Conservation (phyloP, 306 rosid species). For the Clitoria ternatea region DNA sequence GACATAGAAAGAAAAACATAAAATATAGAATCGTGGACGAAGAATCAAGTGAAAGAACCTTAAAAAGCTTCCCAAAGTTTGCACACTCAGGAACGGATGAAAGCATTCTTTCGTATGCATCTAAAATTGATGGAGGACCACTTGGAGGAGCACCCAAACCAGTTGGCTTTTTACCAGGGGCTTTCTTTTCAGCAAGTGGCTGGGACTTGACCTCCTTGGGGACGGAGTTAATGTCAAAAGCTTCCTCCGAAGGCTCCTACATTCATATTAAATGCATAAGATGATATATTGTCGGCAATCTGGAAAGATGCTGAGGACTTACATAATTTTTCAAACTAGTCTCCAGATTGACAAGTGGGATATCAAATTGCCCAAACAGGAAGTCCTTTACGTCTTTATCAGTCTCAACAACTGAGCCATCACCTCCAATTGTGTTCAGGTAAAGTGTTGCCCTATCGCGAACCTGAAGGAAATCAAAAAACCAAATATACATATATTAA, state of each 20-base stretch:
- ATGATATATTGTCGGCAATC: constrained; percentile 3
- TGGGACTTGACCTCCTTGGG: constrained; percentile 83
- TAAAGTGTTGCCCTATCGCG: constrained; percentile 98
- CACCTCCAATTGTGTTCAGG: constrained; percentile 78
- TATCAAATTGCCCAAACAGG: constrained; percentile 83
- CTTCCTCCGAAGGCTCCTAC: constrained; percentile 92
- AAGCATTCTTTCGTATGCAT: constrained; percentile 80
- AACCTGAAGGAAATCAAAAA: constrained; percentile 52
- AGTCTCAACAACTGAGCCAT: constrained; percentile 71
- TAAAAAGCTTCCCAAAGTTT: constrained; percentile 82
- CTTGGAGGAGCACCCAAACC: constrained; percentile 79
- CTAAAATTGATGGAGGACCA: constrained; percentile 67
- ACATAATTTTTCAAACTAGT: constrained; percentile 88
- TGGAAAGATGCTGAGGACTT: constrained; percentile 35
- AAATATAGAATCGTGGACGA: constrained; percentile 11
- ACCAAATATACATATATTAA: background rate
- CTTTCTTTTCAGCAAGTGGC: constrained; percentile 88
- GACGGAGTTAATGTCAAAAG: constrained; percentile 80
- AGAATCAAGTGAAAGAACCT: constrained; percentile 47
- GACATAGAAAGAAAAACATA: background rate
- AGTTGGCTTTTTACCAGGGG: constrained; percentile 81
- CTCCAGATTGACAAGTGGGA: constrained; percentile 92
- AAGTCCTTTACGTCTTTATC: constrained; percentile 70
- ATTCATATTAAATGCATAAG: constrained; percentile 43
- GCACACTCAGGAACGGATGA: constrained; percentile 75